Conservation (phyloP, 1,284 basidiomycete genomes). For the Cryptococcus sp. region DNA sequence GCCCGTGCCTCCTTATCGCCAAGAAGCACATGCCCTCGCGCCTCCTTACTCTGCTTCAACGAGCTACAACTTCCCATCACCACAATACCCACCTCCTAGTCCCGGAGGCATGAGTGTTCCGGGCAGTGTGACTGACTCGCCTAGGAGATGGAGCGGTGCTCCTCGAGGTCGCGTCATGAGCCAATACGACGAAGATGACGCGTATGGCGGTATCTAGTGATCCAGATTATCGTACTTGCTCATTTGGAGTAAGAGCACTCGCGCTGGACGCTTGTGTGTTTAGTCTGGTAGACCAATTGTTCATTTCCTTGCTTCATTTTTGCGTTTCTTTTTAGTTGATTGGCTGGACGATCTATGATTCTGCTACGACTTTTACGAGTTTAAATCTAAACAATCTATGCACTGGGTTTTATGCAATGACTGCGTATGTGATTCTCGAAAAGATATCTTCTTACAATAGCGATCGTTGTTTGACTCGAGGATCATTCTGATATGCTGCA, state of each 20-base stretch:
- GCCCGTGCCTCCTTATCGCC: constrained; percentile 2
- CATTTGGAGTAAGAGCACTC: too few species aligned
- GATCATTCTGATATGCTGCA: too few species aligned
- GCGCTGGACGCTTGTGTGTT: neutral
- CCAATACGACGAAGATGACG: constrained; percentile 40
- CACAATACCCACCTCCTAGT: constrained; percentile 32
- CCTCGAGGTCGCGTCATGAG: constrained; percentile 11
- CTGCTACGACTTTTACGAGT: too few species aligned
- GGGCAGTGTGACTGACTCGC: constrained; percentile 33
- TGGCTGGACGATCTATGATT: too few species aligned
- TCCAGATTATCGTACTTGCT: neutral
- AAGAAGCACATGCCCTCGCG: constrained; percentile 10
- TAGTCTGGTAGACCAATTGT: too few species aligned
- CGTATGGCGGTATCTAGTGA: constrained; percentile 47
- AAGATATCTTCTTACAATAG: too few species aligned
- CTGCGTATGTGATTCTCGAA: too few species aligned
- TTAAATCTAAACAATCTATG: too few species aligned
- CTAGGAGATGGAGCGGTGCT: constrained; percentile 24
- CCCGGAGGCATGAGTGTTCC: constrained; percentile 36
- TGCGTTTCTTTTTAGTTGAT: too few species aligned
- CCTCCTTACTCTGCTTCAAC: constrained; percentile 30
- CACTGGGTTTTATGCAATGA: too few species aligned
- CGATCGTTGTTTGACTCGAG: too few species aligned
- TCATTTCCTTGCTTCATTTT: too few species aligned
- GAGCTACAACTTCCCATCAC: constrained; percentile 22